Conservation (phyloP, 1,139 yeast genomes). For the Protomyces inundatus region DNA sequence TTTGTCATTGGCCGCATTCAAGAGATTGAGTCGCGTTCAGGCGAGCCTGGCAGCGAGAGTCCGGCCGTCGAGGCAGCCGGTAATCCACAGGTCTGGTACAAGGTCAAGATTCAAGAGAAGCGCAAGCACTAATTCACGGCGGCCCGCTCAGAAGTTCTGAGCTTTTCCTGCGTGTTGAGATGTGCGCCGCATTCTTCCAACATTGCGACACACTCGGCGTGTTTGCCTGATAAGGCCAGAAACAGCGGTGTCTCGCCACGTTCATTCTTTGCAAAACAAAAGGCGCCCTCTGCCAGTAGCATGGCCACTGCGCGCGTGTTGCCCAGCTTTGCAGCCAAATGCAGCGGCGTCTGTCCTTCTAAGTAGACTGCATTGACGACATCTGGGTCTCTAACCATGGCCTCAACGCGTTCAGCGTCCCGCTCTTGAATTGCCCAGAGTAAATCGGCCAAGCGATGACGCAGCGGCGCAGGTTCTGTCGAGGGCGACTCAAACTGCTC, state of each 20-base stretch:
- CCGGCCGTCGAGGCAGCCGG: neutral
- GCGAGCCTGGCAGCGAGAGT: conserved; percentile 10
- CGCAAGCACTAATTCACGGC: neutral
- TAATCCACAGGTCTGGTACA: neutral
- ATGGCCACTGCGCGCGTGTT: neutral
- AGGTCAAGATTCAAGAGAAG: neutral
- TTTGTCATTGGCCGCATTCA: conserved; percentile 22
- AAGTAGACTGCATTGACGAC: conserved; percentile 9
- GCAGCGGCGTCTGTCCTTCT: conserved; percentile 14
- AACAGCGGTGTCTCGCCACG: conserved; percentile 18
- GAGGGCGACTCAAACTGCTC: neutral
- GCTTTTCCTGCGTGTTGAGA: neutral
- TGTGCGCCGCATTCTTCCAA: conserved; percentile 19
- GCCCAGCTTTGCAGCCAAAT: conserved; percentile 11
- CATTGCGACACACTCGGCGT: neutral
- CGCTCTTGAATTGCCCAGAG: conserved; percentile 7
- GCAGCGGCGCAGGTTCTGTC: conserved; percentile 2
- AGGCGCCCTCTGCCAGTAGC: conserved; percentile 8
- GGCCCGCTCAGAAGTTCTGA: too few relatives aligned
- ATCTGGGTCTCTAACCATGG: neutral
- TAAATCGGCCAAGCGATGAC: conserved; percentile 11
- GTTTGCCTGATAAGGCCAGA: neutral
- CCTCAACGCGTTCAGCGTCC: neutral
- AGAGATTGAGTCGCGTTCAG: conserved; percentile 7
- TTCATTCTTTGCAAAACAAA: conserved; percentile 12